Conservation (phyloP, 176 grass and related monocot genomes). For the Thinopyrum elongatum region DNA sequence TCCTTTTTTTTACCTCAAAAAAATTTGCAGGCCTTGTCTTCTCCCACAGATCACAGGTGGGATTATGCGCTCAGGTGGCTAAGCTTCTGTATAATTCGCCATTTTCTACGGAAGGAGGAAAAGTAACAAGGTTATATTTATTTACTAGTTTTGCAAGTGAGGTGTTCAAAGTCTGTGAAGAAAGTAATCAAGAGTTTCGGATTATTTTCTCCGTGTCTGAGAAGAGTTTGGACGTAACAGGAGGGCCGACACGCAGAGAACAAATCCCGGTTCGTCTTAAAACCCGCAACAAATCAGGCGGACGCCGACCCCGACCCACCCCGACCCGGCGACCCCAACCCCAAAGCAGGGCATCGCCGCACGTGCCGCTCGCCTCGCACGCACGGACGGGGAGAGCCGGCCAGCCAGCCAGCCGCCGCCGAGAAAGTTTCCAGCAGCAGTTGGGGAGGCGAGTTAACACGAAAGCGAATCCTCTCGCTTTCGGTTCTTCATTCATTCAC, state of each 20-base stretch:
- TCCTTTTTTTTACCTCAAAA: too few relatives aligned
- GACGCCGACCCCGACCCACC: neutral
- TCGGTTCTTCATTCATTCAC: neutral
- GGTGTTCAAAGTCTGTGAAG: too few relatives aligned
- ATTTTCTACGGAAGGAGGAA: neutral
- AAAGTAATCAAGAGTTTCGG: too few relatives aligned
- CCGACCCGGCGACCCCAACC: neutral
- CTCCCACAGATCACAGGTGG: too few relatives aligned
- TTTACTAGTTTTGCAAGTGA: too few relatives aligned
- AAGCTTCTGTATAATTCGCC: neutral
- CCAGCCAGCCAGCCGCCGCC: neutral
- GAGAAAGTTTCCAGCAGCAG: neutral
- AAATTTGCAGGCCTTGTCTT: too few relatives aligned
- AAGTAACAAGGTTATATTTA: too few relatives aligned
- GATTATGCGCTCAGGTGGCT: neutral
- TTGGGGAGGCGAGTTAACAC: neutral
- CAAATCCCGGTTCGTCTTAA: neutral
- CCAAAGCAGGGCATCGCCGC: neutral
- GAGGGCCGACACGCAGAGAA: neutral
- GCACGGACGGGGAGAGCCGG: neutral
- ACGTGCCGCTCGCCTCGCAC: constrained; percentile 19
- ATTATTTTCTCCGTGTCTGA: neutral
- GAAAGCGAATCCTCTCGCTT: constrained; percentile 25
- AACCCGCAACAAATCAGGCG: neutral
- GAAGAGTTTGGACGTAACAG: neutral